Conservation (phyloP, 179 eudicot species). For the Patellifolia procumbens region DNA sequence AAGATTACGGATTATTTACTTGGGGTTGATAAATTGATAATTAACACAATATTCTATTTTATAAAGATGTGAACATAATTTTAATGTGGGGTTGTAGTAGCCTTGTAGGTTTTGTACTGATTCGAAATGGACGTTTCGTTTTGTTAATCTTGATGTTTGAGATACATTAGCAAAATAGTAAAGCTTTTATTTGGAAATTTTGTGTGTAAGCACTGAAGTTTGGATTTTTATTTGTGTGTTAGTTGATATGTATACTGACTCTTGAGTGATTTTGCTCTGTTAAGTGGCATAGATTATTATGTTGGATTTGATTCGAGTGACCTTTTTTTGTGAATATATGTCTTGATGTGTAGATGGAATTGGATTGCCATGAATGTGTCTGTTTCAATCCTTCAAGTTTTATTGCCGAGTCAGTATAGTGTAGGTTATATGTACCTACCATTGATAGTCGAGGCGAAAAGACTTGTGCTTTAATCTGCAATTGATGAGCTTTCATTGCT, state of each 20-base stretch:
- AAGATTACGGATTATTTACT: no score
- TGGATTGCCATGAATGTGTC: neutral
- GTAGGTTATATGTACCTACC: no score
- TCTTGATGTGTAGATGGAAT: neutral
- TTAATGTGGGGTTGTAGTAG: no score
- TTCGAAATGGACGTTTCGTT: no score
- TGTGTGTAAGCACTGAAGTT: neutral
- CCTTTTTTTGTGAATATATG: no score
- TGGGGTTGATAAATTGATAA: no score
- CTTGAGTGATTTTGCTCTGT: neutral
- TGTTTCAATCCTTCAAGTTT: neutral
- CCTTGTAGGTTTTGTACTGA: no score
- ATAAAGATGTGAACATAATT: no score
- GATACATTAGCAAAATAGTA: no score
- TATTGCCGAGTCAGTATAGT: no score
- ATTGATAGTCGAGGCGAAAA: neutral
- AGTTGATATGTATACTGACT: neutral
- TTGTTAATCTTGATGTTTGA: no score
- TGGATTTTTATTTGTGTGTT: neutral
- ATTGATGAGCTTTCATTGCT: neutral
- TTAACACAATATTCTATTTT: no score
- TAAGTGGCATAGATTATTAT: neutral
- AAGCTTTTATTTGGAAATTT: neutral
- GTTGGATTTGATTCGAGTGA: neutral
- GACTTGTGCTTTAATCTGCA: neutral